Base-by-base conservation (phyloP, 306 rosid genomes). In the Pueraria montana region DNA sequence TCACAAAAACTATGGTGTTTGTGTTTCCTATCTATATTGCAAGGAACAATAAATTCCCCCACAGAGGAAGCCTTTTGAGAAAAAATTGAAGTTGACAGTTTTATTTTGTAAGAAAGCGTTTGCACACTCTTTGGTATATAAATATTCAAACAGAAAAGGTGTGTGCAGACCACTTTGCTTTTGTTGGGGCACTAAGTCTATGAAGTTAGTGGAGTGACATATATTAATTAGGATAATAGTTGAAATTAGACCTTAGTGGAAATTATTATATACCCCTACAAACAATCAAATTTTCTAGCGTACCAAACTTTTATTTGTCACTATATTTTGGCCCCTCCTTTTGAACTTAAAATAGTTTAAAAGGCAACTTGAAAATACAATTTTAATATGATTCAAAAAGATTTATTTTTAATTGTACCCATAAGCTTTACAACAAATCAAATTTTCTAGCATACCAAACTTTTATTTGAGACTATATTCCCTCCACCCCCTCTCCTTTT, bases 101-200 rank as follows among this genome's bases (percentile, higher is more conserved):
- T 80, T 23, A 24, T 21, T 79, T 76, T 27, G 65, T 74, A 86
- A 80, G 66, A 87, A 76, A 24, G 8, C 42, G 40, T 77, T 83
- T 63, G 27, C 34, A 67, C 4, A n/a, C 64, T 63, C 80, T 87
- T 74, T 12, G 18, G 69, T 63, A 79, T 71, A 65, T 20, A 64
- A 84, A 88, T 84, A 89, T 84, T 92, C 74, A 83, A 85, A 80
- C 55, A 40, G 43, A 78, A 90, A 92, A 90, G 91, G 81, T 81
- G 77, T 10, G 89, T 63, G 78, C 63, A 86, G 85, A 79, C 94
- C 94, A 82, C 96, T 91, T 91, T 91, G 88, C 88, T 82, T 77
- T 89, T 89, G 98, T 91, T 89, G 97, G 90, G 86, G 90, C 98
- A 89, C 92, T 80, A 91, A 84, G 88, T 89, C 89, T 84, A 76